phyloP scores from a whole-genome alignment of 2,329 filamentous ascomycete genomes.

The Microdochium bolleyi region DNA sequence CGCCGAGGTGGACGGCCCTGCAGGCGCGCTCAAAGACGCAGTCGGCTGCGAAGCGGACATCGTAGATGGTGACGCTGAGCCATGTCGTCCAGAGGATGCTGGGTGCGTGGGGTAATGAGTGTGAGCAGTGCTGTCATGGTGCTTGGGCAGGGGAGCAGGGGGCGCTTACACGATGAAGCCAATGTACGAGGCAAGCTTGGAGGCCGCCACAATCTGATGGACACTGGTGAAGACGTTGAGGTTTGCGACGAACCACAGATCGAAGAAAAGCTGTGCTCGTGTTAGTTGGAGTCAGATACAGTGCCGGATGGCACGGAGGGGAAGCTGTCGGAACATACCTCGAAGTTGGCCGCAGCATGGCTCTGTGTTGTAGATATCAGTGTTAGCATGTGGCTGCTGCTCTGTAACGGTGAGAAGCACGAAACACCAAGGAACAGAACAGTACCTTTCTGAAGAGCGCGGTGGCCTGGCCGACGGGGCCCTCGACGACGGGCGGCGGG shows the following conservation, averaged over 20 bases:
- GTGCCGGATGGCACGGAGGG: not conserved
- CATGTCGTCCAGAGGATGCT: conserved; percentile 61
- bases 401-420: too few species aligned
- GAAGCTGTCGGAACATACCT: conserved; percentile 6
- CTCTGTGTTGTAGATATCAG: conserved; percentile 4
- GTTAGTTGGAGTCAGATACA: not conserved
- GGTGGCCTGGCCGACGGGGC: not conserved
- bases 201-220: conserved; percentile 16
- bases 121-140: conserved; percentile 16
- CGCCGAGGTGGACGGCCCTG: conserved; percentile 52
- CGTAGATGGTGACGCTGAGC: conserved; percentile 55
- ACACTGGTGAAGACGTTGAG: conserved; percentile 52
- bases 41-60: conserved; percentile 58
- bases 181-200: conserved; percentile 32
- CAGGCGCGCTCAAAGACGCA: conserved; percentile 53
- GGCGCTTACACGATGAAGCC: conserved; percentile 37
- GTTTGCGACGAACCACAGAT: conserved; percentile 57
- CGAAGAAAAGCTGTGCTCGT: conserved; percentile 45
- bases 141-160: conserved; percentile 9
- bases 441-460: not conserved
- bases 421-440: too few species aligned
- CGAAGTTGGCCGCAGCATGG: conserved; percentile 13
- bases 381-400: not conserved
- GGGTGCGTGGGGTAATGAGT: conserved; percentile 21
- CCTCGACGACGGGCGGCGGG: not conserved